Evolutionary conservation across 805 yeast genomes (phyloP).

Genomic region (Pichia membranifaciens): DNA sequence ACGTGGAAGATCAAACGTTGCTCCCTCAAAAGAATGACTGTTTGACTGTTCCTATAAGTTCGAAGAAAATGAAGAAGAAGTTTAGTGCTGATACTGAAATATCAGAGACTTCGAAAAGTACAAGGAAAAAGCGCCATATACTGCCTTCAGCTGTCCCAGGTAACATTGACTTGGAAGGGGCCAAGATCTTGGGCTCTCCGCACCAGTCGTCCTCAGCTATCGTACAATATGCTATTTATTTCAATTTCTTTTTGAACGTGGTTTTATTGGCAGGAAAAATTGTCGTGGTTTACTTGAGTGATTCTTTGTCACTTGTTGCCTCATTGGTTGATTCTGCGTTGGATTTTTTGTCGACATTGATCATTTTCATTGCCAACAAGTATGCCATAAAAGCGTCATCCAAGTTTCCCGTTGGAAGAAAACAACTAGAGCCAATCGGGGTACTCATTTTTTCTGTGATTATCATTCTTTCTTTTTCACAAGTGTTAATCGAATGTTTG

Average conservation of each 20-base stretch:
- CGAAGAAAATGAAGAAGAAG: neutral
- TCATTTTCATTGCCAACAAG: slow-evolving; percentile 57
- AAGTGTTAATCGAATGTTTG: slow-evolving; percentile 62
- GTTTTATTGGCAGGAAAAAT: slow-evolving; percentile 55
- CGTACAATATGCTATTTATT: slow-evolving; percentile 55
- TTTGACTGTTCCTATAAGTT: neutral
- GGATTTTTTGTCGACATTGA: slow-evolving; percentile 69
- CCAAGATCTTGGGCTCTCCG: slow-evolving; percentile 46
- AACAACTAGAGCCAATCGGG: slow-evolving; percentile 73
- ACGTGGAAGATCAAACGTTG: no score
- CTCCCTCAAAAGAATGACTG: slow-evolving; percentile 1
- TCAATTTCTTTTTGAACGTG: slow-evolving; percentile 57
- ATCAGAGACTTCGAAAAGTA: neutral
- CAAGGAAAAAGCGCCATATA: neutral
- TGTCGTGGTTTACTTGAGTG: slow-evolving; percentile 55
- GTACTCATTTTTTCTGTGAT: slow-evolving; percentile 67
- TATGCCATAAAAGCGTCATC: slow-evolving; percentile 34
- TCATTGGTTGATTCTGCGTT: slow-evolving; percentile 71
- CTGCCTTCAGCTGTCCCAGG: slow-evolving; percentile 41
- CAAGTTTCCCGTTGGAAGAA: slow-evolving; percentile 63
- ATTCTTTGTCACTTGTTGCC: slow-evolving; percentile 71
- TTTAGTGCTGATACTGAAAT: neutral
- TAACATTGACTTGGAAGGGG: slow-evolving; percentile 52
- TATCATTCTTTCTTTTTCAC: slow-evolving; percentile 64
- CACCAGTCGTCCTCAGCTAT: slow-evolving; percentile 31